phyloP scores from a whole-genome alignment of 176 grass and related monocot species.

The Oryza australiensis region DNA sequence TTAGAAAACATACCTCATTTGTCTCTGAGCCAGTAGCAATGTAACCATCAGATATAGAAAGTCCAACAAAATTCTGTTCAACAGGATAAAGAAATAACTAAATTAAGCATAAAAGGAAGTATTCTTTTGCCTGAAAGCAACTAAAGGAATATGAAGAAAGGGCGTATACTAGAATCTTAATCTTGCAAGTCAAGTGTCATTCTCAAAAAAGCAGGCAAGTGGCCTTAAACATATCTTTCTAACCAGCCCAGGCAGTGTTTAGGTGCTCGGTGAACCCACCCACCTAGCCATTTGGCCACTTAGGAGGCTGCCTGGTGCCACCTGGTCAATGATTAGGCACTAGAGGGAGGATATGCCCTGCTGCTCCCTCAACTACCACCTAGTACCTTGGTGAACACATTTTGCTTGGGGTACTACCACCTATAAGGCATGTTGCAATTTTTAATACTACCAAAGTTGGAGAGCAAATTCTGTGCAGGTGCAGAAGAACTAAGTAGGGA shows the following conservation, averaged over 20 bases:
- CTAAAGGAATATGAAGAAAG: constrained; percentile 8
- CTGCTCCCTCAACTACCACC: background rate
- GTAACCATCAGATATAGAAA: constrained; percentile 94
- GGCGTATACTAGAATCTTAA: background rate
- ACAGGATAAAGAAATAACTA: constrained; percentile 28
- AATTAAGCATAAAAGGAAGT: background rate
- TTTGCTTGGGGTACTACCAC: background rate
- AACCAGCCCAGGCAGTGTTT: background rate
- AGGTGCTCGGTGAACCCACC: background rate
- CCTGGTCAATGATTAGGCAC: background rate
- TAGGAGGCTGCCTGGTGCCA: background rate
- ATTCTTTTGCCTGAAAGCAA: background rate
- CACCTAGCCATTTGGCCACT: background rate
- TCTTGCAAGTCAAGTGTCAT: background rate
- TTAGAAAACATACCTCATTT: constrained; percentile 85
- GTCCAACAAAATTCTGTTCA: constrained; percentile 97
- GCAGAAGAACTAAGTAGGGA: background rate
- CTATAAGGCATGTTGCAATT: constrained; percentile 2
- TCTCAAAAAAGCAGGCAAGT: background rate
- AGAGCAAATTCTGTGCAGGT: background rate
- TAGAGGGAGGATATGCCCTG: background rate
- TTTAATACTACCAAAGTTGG: background rate
- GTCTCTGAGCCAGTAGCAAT: constrained; percentile 98
- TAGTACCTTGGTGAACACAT: background rate
- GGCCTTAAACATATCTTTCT: background rate